These are phyloP conservation scores for Articulospora tetracladia DNA, from an alignment of 495 filamentous ascomycete species.

Conservation along the genomic window DNA sequence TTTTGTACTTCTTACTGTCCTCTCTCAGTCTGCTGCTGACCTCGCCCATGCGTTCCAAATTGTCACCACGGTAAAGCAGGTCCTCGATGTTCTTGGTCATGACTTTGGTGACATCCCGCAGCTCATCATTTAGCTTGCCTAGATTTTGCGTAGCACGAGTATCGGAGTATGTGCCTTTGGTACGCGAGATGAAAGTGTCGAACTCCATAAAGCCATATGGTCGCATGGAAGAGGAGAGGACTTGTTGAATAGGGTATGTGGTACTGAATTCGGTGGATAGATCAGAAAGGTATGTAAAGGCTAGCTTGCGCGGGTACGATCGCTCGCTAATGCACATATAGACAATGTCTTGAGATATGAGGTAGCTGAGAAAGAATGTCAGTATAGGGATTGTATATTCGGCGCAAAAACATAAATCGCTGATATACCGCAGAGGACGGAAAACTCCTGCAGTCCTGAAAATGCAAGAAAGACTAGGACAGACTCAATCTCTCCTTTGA, in stretches of 20 bases:
- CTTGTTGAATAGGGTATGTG: conserved; percentile 69
- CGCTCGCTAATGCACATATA: conserved; percentile 92
- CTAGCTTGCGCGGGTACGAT: conserved; percentile 95
- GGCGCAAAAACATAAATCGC: neutral
- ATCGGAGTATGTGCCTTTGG: conserved; percentile 93
- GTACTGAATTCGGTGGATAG: conserved; percentile 86
- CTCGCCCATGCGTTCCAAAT: conserved; percentile 95
- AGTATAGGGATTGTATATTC: neutral
- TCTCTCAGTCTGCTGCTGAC: conserved; percentile 81
- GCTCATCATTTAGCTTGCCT: conserved; percentile 81
- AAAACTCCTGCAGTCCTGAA: too few species aligned
- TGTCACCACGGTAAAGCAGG: conserved; percentile 90
- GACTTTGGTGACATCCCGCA: conserved; percentile 95
- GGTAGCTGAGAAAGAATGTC: conserved; percentile 56
- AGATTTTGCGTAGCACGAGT: conserved; percentile 81
- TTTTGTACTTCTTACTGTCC: conserved; percentile 89
- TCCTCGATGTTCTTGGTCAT: conserved; percentile 99
- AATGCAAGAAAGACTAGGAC: too few species aligned
- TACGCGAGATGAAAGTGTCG: conserved; percentile 92
- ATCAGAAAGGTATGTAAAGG: conserved; percentile 97
- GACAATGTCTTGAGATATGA: conserved; percentile 74
- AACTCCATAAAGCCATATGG: conserved; percentile 98
- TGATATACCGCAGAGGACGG: too few species aligned
- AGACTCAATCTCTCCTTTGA: too few species aligned
- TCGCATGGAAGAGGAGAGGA: conserved; percentile 68